Conservation (phyloP, 306 rosid genomes). For the Astragalus membranaceus region DNA sequence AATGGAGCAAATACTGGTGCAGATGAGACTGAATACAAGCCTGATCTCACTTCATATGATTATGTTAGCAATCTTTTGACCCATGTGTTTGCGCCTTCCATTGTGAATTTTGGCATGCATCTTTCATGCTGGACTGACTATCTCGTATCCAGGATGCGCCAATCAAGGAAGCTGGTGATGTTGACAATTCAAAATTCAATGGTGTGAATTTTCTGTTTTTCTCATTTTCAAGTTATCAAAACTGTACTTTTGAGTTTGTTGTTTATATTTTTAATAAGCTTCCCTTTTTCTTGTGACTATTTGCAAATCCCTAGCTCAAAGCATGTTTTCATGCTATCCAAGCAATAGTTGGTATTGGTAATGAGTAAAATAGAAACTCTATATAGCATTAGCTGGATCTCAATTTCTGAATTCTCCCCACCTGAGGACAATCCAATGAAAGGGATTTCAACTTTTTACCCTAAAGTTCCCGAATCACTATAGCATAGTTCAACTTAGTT, state of each 20-base stretch:
- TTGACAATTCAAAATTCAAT: slow-evolving; percentile 68
- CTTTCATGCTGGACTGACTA: slow-evolving; percentile 8
- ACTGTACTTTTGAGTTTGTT: slow-evolving; percentile 13
- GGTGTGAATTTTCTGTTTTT: slow-evolving; percentile 34
- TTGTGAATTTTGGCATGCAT: neutral
- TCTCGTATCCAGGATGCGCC: slow-evolving; percentile 79
- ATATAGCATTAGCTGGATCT: neutral
- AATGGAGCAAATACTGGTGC: slow-evolving; percentile 79
- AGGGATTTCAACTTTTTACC: neutral
- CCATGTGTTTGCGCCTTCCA: slow-evolving; percentile 3
- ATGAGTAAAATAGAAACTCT: slow-evolving; percentile 8
- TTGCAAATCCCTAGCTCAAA: neutral
- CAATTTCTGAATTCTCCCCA: neutral
- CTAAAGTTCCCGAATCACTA: neutral
- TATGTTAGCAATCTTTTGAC: slow-evolving; percentile 51
- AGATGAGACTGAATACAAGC: slow-evolving; percentile 57
- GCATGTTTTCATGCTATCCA: neutral
- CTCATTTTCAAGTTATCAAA: neutral
- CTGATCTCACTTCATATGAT: slow-evolving; percentile 93
- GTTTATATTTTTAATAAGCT: slow-evolving; percentile 3
- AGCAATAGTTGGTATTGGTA: neutral
- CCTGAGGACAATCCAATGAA: neutral
- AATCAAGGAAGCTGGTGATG: slow-evolving; percentile 80
- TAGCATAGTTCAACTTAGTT: neutral
- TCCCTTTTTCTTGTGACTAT: slow-evolving; percentile 1